phyloP scores from a whole-genome alignment of 2,329 filamentous ascomycete genomes.

The Scleromitrula shiraiana region DNA sequence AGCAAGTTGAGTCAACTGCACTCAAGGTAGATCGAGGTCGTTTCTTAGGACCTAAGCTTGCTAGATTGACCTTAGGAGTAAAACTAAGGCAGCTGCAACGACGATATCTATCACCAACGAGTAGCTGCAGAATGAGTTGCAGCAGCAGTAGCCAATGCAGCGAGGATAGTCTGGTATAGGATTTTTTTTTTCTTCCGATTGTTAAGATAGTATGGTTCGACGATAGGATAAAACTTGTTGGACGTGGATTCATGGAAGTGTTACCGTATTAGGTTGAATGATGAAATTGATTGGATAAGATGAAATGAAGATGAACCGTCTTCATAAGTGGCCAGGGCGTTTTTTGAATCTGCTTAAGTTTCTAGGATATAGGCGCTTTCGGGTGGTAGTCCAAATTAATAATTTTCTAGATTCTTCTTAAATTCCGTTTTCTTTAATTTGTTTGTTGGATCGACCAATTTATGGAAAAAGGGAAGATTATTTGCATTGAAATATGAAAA shows the following conservation, averaged over 20 bases:
- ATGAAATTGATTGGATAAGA: slow-evolving; percentile 2
- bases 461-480: not conserved
- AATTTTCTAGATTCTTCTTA: not conserved
- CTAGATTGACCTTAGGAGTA: not conserved
- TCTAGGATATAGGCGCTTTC: slow-evolving; percentile 3
- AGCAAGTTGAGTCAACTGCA: too few species aligned
- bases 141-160: not conserved
- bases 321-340: slow-evolving; percentile 5
- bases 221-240: not conserved
- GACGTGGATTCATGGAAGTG: not conserved
- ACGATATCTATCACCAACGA: slow-evolving; percentile 5
- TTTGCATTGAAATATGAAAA: not conserved
- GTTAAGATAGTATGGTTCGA: not conserved
- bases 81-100: not conserved
- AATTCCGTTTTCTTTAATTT: not conserved
- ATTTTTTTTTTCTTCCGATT: not conserved
- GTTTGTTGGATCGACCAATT: not conserved
- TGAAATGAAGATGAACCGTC: too few species aligned
- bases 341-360: too few species aligned
- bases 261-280: not conserved
- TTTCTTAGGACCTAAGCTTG: not conserved
- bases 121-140: not conserved
- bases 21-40: not conserved
- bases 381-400: not conserved
- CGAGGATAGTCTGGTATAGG: not conserved